Base-by-base conservation (phyloP, 306 rosid species). In the Gastrolobium bilobum region DNA sequence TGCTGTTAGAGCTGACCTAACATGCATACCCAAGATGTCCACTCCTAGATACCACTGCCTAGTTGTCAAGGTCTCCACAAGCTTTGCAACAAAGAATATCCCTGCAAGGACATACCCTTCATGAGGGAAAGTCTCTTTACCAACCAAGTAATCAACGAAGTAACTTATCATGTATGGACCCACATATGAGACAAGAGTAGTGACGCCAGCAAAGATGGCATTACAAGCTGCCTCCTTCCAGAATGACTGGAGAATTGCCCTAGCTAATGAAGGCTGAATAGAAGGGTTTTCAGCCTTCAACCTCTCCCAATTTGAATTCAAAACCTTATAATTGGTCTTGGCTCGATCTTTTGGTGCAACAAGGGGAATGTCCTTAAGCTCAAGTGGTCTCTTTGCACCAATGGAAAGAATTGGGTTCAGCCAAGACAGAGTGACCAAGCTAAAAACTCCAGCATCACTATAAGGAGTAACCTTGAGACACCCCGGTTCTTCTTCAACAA, bases 21-120 rank as follows among this genome's bases (percentile, higher is more conserved):
- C 91, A 79, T 96, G 99, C 99, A 96, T 96, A 51, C 99, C 99
- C 89, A 96, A 82, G 68, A 96, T 96, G 87, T 96, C 99, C 61
- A 96, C 99, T 76, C 99, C 98, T 7, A 96, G 84, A 83, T 96
- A 96, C 99, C 99, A 96, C 64, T 96, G 99, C 71, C 99, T 88
- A 11, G 97, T 93, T 5, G 99, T 88, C 11, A 96, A 65, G 54
- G 98, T 93, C 89, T 96, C 99, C 78, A 93, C 87, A 69, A 96
- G 96, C 92, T 96, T 96, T 2, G 99, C 93, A 30, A 75, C 73
- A 77, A 96, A 96, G 86, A 96, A 96, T 30, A 84, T 90, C 66
- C 97, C 98, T 5, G 97, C 99, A 74, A 96, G 92, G 79, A 86
- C 67, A 83, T 96, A 96, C 65, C 99, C 99, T 85, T 96, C 98